Conservation (phyloP, 768 basidiomycete genomes). For the Tricholoma terreum region DNA sequence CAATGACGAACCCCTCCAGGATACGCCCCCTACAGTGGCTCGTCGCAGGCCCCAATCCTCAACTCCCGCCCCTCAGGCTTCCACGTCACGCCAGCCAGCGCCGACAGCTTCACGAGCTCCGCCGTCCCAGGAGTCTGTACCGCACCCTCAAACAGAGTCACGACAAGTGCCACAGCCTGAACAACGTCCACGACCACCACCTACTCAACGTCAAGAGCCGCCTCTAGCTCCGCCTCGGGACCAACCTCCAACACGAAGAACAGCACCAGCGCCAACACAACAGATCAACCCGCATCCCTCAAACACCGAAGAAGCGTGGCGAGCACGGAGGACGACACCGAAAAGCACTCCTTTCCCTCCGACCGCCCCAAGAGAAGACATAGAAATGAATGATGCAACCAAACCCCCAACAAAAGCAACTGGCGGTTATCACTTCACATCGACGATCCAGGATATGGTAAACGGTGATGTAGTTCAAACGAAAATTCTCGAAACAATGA, state of each 20-base stretch:
- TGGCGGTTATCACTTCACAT: conserved; percentile 5
- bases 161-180: neutral
- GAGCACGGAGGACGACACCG: neutral
- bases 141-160: too few species aligned
- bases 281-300: too few species aligned
- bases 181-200: too few species aligned
- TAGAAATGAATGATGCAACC: neutral
- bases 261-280: too few species aligned
- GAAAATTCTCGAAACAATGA: neutral
- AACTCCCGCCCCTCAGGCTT: too few species aligned
- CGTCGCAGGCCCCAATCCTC: too few species aligned
- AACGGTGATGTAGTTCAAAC: neutral
- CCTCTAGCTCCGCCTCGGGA: too few species aligned
- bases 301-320: neutral
- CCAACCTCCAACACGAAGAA: neutral
- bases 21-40: neutral
- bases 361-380: neutral
- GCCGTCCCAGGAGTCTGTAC: neutral
- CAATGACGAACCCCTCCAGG: neutral
- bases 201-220: too few species aligned
- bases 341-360: neutral
- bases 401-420: neutral
- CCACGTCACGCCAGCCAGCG: too few species aligned
- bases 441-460: conserved; percentile 3
- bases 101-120: too few species aligned